A percentile compares a stretch with the other conserved stretches of the same genome.
Conservation (phyloP, 2,329 filamentous ascomycete genomes). For the Malbranchea zuffiana region DNA sequence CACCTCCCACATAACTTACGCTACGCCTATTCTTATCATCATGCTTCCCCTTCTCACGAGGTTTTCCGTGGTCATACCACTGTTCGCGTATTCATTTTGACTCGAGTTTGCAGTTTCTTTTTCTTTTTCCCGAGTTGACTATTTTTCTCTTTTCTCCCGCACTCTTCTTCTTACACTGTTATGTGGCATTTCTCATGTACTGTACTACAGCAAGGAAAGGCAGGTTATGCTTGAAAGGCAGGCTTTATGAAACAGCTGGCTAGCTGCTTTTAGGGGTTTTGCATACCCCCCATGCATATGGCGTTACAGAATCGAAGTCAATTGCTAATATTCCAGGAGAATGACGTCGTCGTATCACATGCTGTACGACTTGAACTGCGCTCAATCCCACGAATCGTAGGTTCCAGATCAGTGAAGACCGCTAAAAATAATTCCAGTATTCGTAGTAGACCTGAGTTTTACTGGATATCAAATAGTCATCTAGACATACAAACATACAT, state of each 20-base stretch:
- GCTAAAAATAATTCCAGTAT: no score
- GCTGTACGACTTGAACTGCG: no score
- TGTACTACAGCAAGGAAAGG: conserved; percentile 21
- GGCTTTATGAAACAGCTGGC: conserved; percentile 13
- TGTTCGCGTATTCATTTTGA: conserved; percentile 17
- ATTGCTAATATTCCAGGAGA: no score
- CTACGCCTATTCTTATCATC: conserved; percentile 7
- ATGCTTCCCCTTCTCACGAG: conserved; percentile 14
- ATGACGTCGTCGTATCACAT: no score
- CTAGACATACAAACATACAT: conserved; percentile 9
- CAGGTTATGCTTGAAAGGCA: conserved; percentile 13
- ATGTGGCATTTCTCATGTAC: conserved; percentile 17
- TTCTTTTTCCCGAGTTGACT: conserved; percentile 1
- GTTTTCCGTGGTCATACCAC: conserved; percentile 8
- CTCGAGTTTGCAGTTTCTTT: conserved; percentile 2
- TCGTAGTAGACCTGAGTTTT: no score
- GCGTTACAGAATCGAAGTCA: conserved; percentile 11
- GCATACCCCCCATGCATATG: conserved; percentile 9
- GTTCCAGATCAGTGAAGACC: no score
- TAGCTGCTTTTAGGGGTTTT: conserved; percentile 14
- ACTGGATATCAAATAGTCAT: no score
- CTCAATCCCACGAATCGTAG: no score
- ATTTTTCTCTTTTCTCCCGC: conserved; percentile 1
- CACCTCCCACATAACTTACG: conserved; percentile 9
- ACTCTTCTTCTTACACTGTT: conserved; percentile 2